Evolutionary conservation across 2,329 filamentous ascomycete species (phyloP).

Genomic region (Dothidotthia symphoricarpi): DNA sequence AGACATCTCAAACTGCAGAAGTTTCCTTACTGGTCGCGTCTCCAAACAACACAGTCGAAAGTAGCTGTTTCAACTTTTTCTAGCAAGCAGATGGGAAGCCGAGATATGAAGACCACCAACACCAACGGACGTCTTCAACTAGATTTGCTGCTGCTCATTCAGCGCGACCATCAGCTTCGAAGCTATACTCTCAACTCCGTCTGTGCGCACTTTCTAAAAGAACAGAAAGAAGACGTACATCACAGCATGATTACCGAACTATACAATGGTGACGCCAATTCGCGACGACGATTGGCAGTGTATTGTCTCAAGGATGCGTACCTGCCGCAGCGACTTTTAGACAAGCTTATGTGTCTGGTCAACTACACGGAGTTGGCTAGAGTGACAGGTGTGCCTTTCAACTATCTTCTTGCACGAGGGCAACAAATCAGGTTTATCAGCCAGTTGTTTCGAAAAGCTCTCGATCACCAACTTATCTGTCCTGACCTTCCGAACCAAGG

Average conservation of each 20-base stretch:
- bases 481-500: conserved; percentile 74
- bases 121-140: conserved; percentile 91
- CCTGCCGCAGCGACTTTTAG: conserved; percentile 88
- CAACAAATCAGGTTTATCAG: conserved; percentile 98
- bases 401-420: conserved; percentile 83
- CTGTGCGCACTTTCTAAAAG: conserved; percentile 87
- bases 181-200: conserved; percentile 98
- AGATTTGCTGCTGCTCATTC: conserved; percentile 90
- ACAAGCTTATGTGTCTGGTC: conserved; percentile 96
- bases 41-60: conserved; percentile 68
- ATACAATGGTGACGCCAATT: conserved; percentile 94
- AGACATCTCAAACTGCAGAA: conserved; percentile 73
- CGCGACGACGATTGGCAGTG: conserved; percentile 81
- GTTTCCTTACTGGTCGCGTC: conserved; percentile 85
- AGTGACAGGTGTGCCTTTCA: conserved; percentile 98
- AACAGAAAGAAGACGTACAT: conserved; percentile 98
- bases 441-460: conserved; percentile 90
- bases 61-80: conserved; percentile 82
- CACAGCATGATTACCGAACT: conserved; percentile 99
- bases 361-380: conserved; percentile 99
- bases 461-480: conserved; percentile 91
- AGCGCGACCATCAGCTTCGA: conserved; percentile 89
- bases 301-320: conserved; percentile 99
- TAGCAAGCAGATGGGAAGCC: conserved; percentile 97
- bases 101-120: conserved; percentile 91